Percentiles rank a stretch among this genome's conserved stretches.
These are phyloP conservation scores for Aspergillus uvarum DNA, from an alignment of 2,329 filamentous ascomycete species.

Conservation along the genomic window DNA sequence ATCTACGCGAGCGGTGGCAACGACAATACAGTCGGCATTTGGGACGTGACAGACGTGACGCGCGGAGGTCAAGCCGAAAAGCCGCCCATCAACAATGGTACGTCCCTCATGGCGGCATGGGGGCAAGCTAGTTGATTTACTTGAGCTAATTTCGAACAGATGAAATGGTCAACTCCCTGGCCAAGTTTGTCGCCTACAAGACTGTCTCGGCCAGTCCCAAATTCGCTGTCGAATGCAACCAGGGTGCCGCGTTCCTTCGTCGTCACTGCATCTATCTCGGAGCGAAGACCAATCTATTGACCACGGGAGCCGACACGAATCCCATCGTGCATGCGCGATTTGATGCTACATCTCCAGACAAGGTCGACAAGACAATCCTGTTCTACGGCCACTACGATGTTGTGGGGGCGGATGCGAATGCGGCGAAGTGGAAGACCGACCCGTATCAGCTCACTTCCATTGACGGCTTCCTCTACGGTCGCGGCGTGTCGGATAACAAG, in stretches of 20 bases:
- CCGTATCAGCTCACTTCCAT: constrained; percentile 87
- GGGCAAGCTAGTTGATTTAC: too few species aligned
- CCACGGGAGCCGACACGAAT: constrained; percentile 74
- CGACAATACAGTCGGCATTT: constrained; percentile 83
- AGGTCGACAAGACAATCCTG: constrained; percentile 76
- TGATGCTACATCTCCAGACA: constrained; percentile 65
- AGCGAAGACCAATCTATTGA: constrained; percentile 85
- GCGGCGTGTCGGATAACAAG: constrained; percentile 97
- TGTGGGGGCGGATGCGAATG: constrained; percentile 80
- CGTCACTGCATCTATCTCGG: constrained; percentile 90
- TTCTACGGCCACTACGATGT: constrained; percentile 99
- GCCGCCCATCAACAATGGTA: constrained; percentile 59
- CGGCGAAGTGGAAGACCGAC: constrained; percentile 79
- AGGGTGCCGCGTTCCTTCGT: constrained; percentile 86
- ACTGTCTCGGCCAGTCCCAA: constrained; percentile 85
- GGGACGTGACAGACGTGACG: constrained; percentile 68
- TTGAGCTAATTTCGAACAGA: constrained; percentile 42
- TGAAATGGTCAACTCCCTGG: constrained; percentile 66
- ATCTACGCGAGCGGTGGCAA: constrained; percentile 94
- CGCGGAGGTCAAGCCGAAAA: constrained; percentile 42
- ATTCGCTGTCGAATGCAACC: constrained; percentile 86
- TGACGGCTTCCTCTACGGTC: constrained; percentile 90
- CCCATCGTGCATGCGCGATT: constrained; percentile 94
- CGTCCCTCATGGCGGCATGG: neutral
- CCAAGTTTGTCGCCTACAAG: constrained; percentile 86